Conservation (phyloP, 208 protist genomes). For the Crithidia bombi region DNA sequence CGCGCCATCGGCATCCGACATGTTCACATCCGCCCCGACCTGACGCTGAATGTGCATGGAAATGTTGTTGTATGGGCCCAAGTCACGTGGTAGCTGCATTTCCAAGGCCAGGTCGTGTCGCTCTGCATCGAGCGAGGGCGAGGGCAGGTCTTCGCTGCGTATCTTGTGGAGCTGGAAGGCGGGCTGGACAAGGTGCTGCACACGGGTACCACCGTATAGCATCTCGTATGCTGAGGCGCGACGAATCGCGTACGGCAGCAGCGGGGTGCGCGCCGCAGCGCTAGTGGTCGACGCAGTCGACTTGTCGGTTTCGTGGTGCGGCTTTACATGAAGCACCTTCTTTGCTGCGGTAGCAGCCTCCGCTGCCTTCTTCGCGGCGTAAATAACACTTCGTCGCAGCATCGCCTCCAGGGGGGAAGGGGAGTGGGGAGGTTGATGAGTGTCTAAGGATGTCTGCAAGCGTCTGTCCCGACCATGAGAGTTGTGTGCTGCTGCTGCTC, state of each 20-base stretch:
- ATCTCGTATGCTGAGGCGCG: slow-evolving; percentile 70
- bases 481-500: too few relatives aligned
- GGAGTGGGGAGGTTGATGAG: neutral
- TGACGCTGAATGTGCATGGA: slow-evolving; percentile 43
- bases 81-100: slow-evolving; percentile 57
- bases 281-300: neutral
- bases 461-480: too few relatives aligned
- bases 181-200: slow-evolving; percentile 53
- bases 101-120: slow-evolving; percentile 67
- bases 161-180: slow-evolving; percentile 59
- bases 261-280: slow-evolving; percentile 18
- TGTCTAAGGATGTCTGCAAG: neutral
- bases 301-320: neutral
- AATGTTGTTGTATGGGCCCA: slow-evolving; percentile 36
- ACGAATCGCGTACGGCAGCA: slow-evolving; percentile 78
- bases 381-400: slow-evolving; percentile 13
- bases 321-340: neutral
- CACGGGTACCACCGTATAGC: slow-evolving; percentile 81
- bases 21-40: slow-evolving; percentile 18
- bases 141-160: slow-evolving; percentile 65
- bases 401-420: neutral
- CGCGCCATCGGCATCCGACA: slow-evolving; percentile 6
- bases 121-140: slow-evolving; percentile 54
- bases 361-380: slow-evolving; percentile 1
- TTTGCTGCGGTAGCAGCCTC: neutral